Base-by-base conservation (phyloP, 1,284 basidiomycete genomes). In the Inonotus hispidus region DNA sequence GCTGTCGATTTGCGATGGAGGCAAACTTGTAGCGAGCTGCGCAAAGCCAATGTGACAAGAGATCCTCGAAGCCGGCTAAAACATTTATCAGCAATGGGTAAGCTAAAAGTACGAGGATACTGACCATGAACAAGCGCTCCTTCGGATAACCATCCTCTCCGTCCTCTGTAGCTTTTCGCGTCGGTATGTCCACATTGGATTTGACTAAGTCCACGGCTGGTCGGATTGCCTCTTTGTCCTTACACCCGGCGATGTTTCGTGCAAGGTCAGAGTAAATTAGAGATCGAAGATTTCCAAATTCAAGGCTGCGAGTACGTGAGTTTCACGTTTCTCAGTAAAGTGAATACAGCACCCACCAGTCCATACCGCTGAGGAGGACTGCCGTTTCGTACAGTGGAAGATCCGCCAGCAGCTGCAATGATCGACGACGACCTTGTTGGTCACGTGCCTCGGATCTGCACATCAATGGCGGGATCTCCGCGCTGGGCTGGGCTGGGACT, bases 221-320 rank as follows among this genome's bases (percentile, higher is more conserved):
- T 7, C 74, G 68, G 10, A 81, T 68, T 41, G 68, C 68, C 3
- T 56, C 59, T 60, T 80, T 79, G 53, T 80, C 76, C 60, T 79
- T 72, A 11, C 74, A 75, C 37, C 79, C 77, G 10, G 79, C 78
- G 60, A 87, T 76, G 69, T 85, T 88, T 32, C 78, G 74, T 2
- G 91, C 92, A 63, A 96, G 82, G 72, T 93, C 90, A 29, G 85
- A 83, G 37, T 96, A 76, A 65, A 95, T 89, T 65, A 83, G 81
- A 69, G 91, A 88, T 67, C 89, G 90, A 59, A 94, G 86, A 73
- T 92, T 89, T 29, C 56, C 43, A 66, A 75, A 72, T 63, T 79
- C 76, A 54, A 79, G 73, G 65, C 74, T 76, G 23, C 11, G 29
- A 14, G 35, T 13, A 32, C 7, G 11, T 54, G 6, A 55, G 32